These are phyloP conservation scores for Heterococcus sp. DNA, from an alignment of 108 stramenopile species.

Conservation along the genomic window DNA sequence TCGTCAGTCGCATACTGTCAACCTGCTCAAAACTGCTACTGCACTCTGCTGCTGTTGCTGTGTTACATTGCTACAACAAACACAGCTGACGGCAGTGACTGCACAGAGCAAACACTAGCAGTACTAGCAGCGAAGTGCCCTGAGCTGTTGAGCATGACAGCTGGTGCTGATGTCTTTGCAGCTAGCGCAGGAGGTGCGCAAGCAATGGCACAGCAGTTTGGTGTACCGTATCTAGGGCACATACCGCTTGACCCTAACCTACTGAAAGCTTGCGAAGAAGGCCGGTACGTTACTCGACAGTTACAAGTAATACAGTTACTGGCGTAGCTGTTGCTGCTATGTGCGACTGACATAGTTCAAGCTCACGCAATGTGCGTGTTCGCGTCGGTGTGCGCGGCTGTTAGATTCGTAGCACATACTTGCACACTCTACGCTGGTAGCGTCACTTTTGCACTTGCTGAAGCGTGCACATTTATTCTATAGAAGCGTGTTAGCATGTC, in stretches of 20 bases:
- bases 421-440: not conserved
- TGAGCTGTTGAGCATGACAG: not conserved
- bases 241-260: conserved; percentile 91
- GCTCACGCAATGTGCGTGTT: not conserved
- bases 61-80: not conserved
- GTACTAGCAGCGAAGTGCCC: not conserved
- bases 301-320: not conserved
- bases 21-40: not conserved
- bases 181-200: conserved; percentile 63
- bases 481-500: not conserved
- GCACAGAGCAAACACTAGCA: not conserved
- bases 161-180: conserved; percentile 72
- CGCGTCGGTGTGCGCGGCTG: not conserved
- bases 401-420: not conserved
- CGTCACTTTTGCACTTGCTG: too few species aligned
- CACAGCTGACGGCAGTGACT: not conserved
- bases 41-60: not conserved
- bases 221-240: conserved; percentile 81
- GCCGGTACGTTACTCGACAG: conserved; percentile 25
- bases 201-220: conserved; percentile 80
- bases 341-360: too few species aligned
- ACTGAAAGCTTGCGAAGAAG: conserved; percentile 83
- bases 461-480: not conserved
- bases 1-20: too few species aligned
- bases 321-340: too few species aligned